These are phyloP conservation scores for Danielia reshetovae DNA, from an alignment of 805 yeast species.

Conservation along the genomic window DNA sequence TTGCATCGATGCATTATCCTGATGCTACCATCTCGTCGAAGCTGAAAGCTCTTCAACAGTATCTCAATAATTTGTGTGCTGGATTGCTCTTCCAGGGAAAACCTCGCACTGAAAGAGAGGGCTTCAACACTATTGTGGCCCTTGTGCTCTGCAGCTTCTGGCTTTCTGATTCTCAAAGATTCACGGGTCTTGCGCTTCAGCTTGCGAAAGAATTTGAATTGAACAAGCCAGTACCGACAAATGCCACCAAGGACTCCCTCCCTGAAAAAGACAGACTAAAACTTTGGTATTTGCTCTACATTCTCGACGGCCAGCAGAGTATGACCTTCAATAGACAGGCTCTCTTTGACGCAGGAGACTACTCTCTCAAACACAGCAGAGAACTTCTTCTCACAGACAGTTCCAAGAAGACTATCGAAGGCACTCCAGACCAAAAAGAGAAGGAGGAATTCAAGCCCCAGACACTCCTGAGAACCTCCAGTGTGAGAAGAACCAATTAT, in stretches of 20 bases:
- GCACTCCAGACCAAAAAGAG: neutral
- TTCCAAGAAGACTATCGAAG: neutral
- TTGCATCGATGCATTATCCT: constrained; percentile 61
- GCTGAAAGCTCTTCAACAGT: constrained; percentile 24
- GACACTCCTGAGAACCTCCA: neutral
- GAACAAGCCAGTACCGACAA: constrained; percentile 24
- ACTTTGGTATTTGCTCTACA: constrained; percentile 63
- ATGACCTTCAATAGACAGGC: constrained; percentile 56
- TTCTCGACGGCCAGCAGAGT: constrained; percentile 67
- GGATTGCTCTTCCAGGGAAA: constrained; percentile 32
- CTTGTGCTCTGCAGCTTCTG: constrained; percentile 65
- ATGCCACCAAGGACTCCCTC: neutral
- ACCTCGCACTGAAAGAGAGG: constrained; percentile 43
- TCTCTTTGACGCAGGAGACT: constrained; percentile 46
- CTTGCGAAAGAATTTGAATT: constrained; percentile 53
- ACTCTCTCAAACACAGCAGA: constrained; percentile 39
- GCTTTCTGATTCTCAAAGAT: constrained; percentile 62
- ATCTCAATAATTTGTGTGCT: constrained; percentile 33
- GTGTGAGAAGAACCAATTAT: neutral
- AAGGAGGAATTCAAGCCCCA: constrained; percentile 1
- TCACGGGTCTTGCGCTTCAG: constrained; percentile 65
- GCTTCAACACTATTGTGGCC: constrained; percentile 59
- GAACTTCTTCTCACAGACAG: constrained; percentile 26
- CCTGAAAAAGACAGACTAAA: constrained; percentile 42
- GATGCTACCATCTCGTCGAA: constrained; percentile 24